Evolutionary conservation across 202 grass and related monocot species (phyloP).

Genomic region (Carex arenaria): DNA sequence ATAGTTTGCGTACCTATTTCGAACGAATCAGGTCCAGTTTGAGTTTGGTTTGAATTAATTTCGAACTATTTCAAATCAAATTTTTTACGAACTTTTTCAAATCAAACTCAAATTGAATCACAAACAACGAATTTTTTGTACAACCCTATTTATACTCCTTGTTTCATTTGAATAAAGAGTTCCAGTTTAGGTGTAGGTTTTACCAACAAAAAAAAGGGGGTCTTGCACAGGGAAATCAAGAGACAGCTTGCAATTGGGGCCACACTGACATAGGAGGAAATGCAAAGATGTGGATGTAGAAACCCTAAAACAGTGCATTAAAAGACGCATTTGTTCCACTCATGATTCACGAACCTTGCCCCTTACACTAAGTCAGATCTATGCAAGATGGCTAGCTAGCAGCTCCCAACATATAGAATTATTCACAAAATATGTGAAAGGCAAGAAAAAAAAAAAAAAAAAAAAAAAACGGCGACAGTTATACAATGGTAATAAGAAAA

Average conservation of each 20-base stretch:
- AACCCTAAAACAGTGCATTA: slow-evolving; percentile 19
- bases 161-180: background rate
- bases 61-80: too few species aligned
- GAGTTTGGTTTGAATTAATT: too few species aligned
- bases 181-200: background rate
- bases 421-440: background rate
- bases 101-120: too few species aligned
- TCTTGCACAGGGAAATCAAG: background rate
- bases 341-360: slow-evolving; percentile 21
- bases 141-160: too few species aligned
- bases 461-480: background rate
- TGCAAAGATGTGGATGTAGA: slow-evolving; percentile 4
- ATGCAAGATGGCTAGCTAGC: background rate
- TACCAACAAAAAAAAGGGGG: background rate
- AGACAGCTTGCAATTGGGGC: slow-evolving; percentile 19
- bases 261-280: slow-evolving; percentile 16
- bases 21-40: too few species aligned
- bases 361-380: slow-evolving; percentile 19
- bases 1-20: too few species aligned
- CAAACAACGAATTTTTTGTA: too few species aligned
- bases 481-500: background rate
- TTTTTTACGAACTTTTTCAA: too few species aligned
- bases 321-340: slow-evolving; percentile 12
- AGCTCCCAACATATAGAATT: background rate
- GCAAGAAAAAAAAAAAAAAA: background rate